phyloP scores from a whole-genome alignment of 2,329 filamentous ascomycete genomes.

The Knufia petricola region DNA sequence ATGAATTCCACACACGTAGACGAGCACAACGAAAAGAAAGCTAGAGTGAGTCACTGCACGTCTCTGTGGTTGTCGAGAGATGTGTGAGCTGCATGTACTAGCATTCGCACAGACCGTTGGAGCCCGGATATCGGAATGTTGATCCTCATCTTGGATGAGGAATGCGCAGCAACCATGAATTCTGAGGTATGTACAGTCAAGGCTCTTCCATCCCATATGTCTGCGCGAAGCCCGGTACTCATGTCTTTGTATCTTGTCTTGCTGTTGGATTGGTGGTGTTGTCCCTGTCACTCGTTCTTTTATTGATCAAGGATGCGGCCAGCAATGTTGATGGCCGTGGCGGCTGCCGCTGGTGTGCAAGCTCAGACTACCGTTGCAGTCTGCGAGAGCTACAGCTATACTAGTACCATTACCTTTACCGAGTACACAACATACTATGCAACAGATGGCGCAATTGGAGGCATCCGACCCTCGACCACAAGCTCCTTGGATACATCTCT shows the following conservation, averaged over 20 bases:
- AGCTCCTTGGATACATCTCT: not conserved
- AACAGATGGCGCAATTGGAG: not conserved
- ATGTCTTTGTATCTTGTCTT: not conserved
- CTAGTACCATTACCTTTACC: conserved; percentile 12
- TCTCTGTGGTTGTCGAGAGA: no score
- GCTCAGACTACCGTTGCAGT: conserved; percentile 5
- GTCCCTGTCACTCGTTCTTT: conserved; percentile 1
- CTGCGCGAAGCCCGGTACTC: not conserved
- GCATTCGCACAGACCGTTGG: no score
- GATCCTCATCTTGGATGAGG: no score
- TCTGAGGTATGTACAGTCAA: not conserved
- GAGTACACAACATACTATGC: conserved; percentile 4
- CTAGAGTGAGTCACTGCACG: no score
- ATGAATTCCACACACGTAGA: no score
- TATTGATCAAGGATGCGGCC: not conserved
- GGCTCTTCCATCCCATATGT: no score
- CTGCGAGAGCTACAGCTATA: conserved; percentile 9
- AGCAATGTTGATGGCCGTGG: not conserved
- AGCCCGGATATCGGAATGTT: no score
- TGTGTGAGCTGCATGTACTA: no score
- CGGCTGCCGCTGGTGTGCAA: not conserved
- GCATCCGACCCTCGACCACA: not conserved
- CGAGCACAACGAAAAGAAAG: no score
- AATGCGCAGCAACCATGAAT: no score
- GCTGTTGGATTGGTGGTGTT: not conserved